phyloP scores from a whole-genome alignment of 352 stramenopile genomes.

The Globisporangium orthogonon region DNA sequence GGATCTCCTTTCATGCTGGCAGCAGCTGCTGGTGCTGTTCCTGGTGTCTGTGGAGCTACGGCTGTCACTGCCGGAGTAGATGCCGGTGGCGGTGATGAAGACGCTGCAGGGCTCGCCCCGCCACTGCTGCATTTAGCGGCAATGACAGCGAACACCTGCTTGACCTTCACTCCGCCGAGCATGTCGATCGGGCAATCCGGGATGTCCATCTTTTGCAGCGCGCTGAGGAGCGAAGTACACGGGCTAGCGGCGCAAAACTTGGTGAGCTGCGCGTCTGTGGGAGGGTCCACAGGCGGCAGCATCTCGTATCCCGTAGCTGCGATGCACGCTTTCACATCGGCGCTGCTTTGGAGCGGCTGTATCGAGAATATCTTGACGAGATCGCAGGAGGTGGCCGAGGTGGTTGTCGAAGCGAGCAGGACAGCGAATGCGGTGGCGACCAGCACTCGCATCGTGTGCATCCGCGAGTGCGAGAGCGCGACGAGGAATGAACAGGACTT shows the following conservation, averaged over 20 bases:
- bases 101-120: background rate
- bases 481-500: background rate
- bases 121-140: slow-evolving; percentile 2
- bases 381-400: slow-evolving; percentile 17
- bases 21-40: background rate
- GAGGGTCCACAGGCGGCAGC: slow-evolving; percentile 18
- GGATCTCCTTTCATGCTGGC: background rate
- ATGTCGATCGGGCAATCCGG: slow-evolving; percentile 37
- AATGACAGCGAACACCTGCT: slow-evolving; percentile 20
- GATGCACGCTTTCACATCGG: slow-evolving; percentile 26
- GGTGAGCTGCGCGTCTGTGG: slow-evolving; percentile 23
- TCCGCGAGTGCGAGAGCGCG: background rate
- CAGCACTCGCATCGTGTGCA: slow-evolving; percentile 2
- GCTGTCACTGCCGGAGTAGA: slow-evolving; percentile 7
- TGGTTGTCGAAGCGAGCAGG: slow-evolving; percentile 5
- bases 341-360: slow-evolving; percentile 26
- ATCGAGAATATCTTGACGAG: slow-evolving; percentile 33
- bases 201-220: slow-evolving; percentile 27
- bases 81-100: background rate
- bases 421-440: background rate
- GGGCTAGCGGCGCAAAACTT: slow-evolving; percentile 21
- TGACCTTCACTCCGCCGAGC: slow-evolving; percentile 37
- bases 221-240: slow-evolving; percentile 20
- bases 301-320: slow-evolving; percentile 27
- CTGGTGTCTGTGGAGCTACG: slow-evolving; percentile 1